Conservation (phyloP, 805 yeast genomes). For the Candida mattraensis region DNA sequence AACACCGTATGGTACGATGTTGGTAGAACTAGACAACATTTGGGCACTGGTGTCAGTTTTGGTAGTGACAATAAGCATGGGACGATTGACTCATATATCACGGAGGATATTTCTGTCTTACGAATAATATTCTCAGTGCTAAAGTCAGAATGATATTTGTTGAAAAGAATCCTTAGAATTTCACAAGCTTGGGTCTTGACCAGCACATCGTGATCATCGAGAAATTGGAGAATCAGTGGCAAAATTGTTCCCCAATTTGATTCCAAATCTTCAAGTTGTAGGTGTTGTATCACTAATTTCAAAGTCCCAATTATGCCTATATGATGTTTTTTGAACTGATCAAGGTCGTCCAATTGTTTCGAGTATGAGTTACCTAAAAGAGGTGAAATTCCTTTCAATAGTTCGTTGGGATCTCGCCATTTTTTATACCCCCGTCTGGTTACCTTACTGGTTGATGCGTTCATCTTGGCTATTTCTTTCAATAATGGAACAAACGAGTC, state of each 20-base stretch:
- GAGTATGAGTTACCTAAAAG: conserved; percentile 19
- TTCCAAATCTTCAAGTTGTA: conserved; percentile 14
- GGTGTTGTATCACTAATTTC: conserved; percentile 9
- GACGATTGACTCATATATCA: conserved; percentile 24
- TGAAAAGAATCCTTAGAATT: conserved; percentile 11
- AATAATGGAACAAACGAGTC: conserved; percentile 6
- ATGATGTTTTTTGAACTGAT: conserved; percentile 19
- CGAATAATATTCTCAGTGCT: too few relatives aligned
- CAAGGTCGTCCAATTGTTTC: conserved; percentile 15
- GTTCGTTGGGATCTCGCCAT: conserved; percentile 2
- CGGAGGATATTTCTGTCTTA: conserved; percentile 21
- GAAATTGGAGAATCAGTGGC: conserved; percentile 26
- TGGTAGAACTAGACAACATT: conserved; percentile 22
- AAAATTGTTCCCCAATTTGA: conserved; percentile 27
- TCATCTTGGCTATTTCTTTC: conserved; percentile 9
- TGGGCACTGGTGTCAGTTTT: conserved; percentile 26
- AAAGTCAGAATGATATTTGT: too few relatives aligned
- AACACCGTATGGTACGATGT: conserved; percentile 25
- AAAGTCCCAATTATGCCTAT: conserved; percentile 17
- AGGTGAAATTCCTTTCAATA: conserved; percentile 20
- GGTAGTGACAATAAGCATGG: conserved; percentile 33
- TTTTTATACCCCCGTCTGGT: conserved; percentile 17
- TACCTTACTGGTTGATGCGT: conserved; percentile 9
- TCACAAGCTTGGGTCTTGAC: conserved; percentile 26
- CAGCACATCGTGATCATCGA: conserved; percentile 31